These are phyloP conservation scores for Solanum hybrid DNA, from an alignment of 305 asterid genomes.

Conservation along the genomic window DNA sequence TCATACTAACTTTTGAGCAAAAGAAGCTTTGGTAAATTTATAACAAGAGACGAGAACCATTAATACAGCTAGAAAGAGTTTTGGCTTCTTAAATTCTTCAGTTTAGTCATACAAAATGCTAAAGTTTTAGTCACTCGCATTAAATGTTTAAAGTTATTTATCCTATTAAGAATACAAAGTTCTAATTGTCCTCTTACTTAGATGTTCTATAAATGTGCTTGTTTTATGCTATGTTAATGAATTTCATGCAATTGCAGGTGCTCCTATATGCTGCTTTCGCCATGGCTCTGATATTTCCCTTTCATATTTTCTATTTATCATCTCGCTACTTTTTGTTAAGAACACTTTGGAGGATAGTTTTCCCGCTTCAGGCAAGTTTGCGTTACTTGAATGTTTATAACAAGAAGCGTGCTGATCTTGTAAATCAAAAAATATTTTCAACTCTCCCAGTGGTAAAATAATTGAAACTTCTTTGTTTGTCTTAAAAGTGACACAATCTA, in stretches of 20 bases:
- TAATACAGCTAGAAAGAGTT: background rate
- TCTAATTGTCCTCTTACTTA: background rate
- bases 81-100: background rate
- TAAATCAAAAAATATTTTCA: background rate
- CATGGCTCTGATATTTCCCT: conserved; percentile 82
- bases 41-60: background rate
- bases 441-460: background rate
- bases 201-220: background rate
- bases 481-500: background rate
- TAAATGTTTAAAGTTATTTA: background rate
- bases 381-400: background rate
- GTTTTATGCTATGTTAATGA: background rate
- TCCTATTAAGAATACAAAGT: background rate
- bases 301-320: conserved; percentile 76
- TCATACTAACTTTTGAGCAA: background rate
- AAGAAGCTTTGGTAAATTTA: conserved; percentile 5
- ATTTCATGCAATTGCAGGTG: conserved; percentile 51
- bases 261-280: conserved; percentile 72
- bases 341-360: conserved; percentile 72
- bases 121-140: background rate
- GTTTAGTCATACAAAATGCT: background rate
- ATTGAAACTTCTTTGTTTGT: background rate
- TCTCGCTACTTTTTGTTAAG: conserved; percentile 86
- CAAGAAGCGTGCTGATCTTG: background rate
- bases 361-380: conserved; percentile 83